Evolutionary conservation across 2,329 filamentous ascomycete genomes (phyloP).

Genomic region (Trichoderma sp.): DNA sequence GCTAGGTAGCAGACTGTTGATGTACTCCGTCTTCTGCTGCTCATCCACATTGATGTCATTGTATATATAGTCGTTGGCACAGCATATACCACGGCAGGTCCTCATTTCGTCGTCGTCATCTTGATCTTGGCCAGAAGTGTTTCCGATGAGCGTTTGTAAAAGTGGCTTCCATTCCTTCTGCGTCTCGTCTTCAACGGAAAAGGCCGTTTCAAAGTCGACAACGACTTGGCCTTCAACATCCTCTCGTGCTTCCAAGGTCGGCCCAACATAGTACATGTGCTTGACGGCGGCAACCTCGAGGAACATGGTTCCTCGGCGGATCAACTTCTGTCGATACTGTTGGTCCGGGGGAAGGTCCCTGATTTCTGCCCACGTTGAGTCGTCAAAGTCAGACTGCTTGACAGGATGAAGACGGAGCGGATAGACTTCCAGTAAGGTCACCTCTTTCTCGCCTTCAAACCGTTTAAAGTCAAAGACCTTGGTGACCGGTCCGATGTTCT

Average conservation of each 20-base stretch:
- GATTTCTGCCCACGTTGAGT: neutral
- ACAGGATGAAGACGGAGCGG: conserved; percentile 31
- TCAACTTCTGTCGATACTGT: conserved; percentile 29
- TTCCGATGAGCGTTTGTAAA: neutral
- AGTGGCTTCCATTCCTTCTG: conserved; percentile 9
- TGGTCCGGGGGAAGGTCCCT: neutral
- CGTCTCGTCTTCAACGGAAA: neutral
- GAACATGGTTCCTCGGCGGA: conserved; percentile 33
- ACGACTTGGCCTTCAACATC: conserved; percentile 27
- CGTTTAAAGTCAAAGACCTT: conserved; percentile 32
- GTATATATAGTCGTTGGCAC: neutral
- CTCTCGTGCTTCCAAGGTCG: conserved; percentile 5
- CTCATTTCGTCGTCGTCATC: neutral
- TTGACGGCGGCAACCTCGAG: conserved; percentile 31
- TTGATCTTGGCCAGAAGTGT: neutral
- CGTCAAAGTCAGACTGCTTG: neutral
- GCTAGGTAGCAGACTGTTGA: conserved; percentile 11
- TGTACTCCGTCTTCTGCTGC: conserved; percentile 9
- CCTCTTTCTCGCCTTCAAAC: conserved; percentile 35
- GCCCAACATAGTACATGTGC: conserved; percentile 36
- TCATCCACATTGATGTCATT: conserved; percentile 19
- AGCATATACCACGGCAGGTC: conserved; percentile 4
- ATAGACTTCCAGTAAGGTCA: conserved; percentile 36
- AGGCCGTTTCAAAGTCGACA: conserved; percentile 26
- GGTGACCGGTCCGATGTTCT: conserved; percentile 35